Evolutionary conservation across 768 basidiomycete genomes (phyloP), one percentile per base, ranked within the genome.

Genomic region (Leccinum subgranulosum): DNA sequence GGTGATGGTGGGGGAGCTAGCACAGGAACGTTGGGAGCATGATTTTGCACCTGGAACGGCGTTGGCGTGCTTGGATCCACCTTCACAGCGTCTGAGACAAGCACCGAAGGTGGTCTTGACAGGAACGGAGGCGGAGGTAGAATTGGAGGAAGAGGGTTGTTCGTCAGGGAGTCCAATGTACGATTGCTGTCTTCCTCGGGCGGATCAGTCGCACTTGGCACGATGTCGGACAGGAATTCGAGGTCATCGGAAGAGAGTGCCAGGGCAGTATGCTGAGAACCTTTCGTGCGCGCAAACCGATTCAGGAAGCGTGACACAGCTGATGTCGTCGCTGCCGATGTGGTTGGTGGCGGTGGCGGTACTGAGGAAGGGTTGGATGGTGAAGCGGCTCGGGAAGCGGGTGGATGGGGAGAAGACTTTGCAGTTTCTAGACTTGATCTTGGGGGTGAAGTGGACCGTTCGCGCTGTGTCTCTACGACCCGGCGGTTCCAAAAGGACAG

Each of bases 281-380:
- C 60, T 49, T 74, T 77, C 27, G 73, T 72, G 21, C 84, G 81
- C 8, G 84, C 85, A 70, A 95, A 90, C 49, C 90, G 83, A 51
- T 81, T 84, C 49, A 94, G 77, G 69, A 95, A 94, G 5, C 93
- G 84, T 11, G 92, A 91, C 31, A 94, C 89, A 8, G 84, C 90
- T 5, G 77, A 66, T 46, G 51, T 12, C 7, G 59, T 43, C 46
- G 54, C 41, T 19, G 46, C 34, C 34, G 49, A 41, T 19, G 58
- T 15, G 14, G 53, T 12, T 4, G 60, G 36, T 49, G 60, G 49
- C 46, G 29, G 55, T 11, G 45, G 54, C 33, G 64, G 62, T 15
- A 68, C 63, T 29, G 11, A 11, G 12, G 47, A 45, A 39, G 59
- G 23, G 31, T 45, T 46, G 53, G 53, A 47, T 49, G 70, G 64